These are phyloP conservation scores for Septoria linicola DNA, from an alignment of 2,329 filamentous ascomycete genomes.

Conservation along the genomic window DNA sequence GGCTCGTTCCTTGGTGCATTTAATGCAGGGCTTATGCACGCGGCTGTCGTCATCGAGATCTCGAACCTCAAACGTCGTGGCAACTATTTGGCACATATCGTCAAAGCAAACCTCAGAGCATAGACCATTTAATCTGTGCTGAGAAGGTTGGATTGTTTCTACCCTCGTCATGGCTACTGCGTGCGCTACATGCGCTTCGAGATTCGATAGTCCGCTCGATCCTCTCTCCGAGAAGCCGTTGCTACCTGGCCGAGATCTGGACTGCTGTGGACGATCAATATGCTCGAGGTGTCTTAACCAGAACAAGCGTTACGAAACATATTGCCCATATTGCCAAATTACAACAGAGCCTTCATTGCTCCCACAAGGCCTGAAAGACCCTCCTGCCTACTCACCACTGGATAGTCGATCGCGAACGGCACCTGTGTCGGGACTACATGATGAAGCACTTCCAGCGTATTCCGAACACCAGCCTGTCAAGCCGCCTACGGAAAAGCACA, in stretches of 20 bases:
- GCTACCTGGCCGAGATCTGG: conserved; percentile 59
- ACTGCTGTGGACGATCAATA: conserved; percentile 69
- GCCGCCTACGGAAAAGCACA: conserved; percentile 36
- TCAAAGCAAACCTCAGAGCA: neutral
- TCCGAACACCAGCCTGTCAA: conserved; percentile 35
- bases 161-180: conserved; percentile 14
- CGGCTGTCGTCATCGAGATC: neutral
- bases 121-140: neutral
- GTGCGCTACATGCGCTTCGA: conserved; percentile 37
- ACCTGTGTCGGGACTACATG: conserved; percentile 14
- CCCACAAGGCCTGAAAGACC: conserved; percentile 64
- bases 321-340: conserved; percentile 76
- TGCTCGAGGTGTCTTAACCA: conserved; percentile 69
- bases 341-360: conserved; percentile 60
- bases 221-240: conserved; percentile 57
- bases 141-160: neutral
- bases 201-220: conserved; percentile 27
- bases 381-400: conserved; percentile 60
- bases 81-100: too few relatives aligned
- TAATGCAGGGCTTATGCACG: neutral
- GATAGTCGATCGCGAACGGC: conserved; percentile 19
- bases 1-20: neutral
- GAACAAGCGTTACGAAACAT: conserved; percentile 66
- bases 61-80: neutral
- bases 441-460: conserved; percentile 49